Percentiles rank a stretch among this genome's conserved stretches.
Evolutionary conservation across 169 alveolate genomes (phyloP).

Genomic region (Cardiosporidium cionae): DNA sequence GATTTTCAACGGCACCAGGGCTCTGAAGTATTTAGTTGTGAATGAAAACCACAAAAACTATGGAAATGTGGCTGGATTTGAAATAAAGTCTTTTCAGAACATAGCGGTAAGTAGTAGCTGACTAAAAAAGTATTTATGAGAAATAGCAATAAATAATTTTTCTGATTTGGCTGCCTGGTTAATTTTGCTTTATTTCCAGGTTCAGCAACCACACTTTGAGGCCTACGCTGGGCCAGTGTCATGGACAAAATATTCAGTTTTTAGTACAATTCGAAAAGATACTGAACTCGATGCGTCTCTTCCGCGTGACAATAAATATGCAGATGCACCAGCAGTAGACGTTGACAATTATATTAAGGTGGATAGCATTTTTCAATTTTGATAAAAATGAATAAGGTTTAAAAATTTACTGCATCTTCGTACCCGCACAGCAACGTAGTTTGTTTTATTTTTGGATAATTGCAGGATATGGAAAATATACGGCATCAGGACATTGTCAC

Average conservation of each 20-base stretch:
- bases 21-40: constrained; percentile 40
- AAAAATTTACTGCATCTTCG: neutral
- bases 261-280: constrained; percentile 39
- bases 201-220: constrained; percentile 44
- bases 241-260: constrained; percentile 52
- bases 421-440: neutral
- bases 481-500: constrained; percentile 48
- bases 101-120: constrained; percentile 13
- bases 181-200: constrained; percentile 9
- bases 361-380: neutral
- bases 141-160: neutral
- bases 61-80: constrained; percentile 50
- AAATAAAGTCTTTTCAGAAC: constrained; percentile 26
- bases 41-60: constrained; percentile 41
- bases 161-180: neutral
- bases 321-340: constrained; percentile 48
- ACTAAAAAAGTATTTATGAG: neutral
- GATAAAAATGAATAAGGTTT: neutral
- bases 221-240: constrained; percentile 52
- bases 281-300: constrained; percentile 46
- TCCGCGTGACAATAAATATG: constrained; percentile 53
- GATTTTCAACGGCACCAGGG: constrained; percentile 42
- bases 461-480: constrained; percentile 39
- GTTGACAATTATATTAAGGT: constrained; percentile 41
- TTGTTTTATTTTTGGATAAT: neutral